A percentile compares a stretch with the other conserved stretches of the same genome.
Conservation (phyloP, 2,329 filamentous ascomycete genomes). For the Pseudocercospora crystallina region DNA sequence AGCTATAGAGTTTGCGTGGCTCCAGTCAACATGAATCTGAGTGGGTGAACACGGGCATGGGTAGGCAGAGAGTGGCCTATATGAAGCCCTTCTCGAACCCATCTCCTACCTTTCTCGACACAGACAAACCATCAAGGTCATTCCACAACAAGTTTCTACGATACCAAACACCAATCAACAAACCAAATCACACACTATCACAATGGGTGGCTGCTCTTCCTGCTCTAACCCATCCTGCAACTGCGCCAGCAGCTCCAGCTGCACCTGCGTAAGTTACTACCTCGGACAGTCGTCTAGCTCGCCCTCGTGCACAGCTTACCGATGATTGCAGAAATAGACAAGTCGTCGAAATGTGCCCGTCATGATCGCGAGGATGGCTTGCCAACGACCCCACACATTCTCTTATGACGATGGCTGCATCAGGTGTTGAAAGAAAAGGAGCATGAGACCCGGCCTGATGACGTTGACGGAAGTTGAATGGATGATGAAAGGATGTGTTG, state of each 20-base stretch:
- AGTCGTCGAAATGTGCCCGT: slow-evolving; percentile 9
- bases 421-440: slow-evolving; percentile 7
- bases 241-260: slow-evolving; percentile 29
- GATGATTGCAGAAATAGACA: slow-evolving; percentile 13
- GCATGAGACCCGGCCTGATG: slow-evolving; percentile 1
- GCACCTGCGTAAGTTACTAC: slow-evolving; percentile 33
- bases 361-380: slow-evolving; percentile 15
- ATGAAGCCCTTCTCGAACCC: slow-evolving; percentile 20
- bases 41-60: slow-evolving; percentile 13
- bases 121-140: slow-evolving; percentile 24
- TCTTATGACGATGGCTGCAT: slow-evolving; percentile 17
- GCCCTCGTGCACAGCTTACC: not conserved
- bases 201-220: slow-evolving; percentile 33
- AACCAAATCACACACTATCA: slow-evolving; percentile 23
- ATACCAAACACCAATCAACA: slow-evolving; percentile 21
- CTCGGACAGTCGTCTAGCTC: not conserved
- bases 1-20: slow-evolving; percentile 22
- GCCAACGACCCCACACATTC: slow-evolving; percentile 15
- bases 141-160: slow-evolving; percentile 18
- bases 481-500: slow-evolving; percentile 9
- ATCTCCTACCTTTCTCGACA: slow-evolving; percentile 12
- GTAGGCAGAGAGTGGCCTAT: slow-evolving; percentile 14
- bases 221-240: slow-evolving; percentile 33
- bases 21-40: slow-evolving; percentile 15
- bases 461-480: slow-evolving; percentile 1